Evolutionary conservation across 2,329 filamentous ascomycete genomes (phyloP), one percentile per base, ranked within the genome.

Genomic region (Hymenoscyphus fructigenus): DNA sequence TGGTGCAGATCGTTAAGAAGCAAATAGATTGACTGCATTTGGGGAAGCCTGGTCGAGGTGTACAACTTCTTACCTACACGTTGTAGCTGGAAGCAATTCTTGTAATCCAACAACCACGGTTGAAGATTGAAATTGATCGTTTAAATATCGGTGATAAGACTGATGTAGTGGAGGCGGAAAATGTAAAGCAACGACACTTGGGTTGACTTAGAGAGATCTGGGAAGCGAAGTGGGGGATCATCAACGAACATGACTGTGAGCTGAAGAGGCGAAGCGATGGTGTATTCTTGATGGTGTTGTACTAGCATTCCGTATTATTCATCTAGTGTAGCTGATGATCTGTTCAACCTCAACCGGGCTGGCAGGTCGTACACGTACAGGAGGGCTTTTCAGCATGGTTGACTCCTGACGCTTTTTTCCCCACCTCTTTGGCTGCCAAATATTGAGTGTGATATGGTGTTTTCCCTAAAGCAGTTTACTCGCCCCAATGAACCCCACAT

Each of bases 1-100:
- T 47, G 41, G 41, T 47, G 41, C 17, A 47, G 41, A 50, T 50
- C n/a, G 44, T 50, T 50, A 12, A 50, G 44, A 50, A 50, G 44
- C n/a, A 23, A 3, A 12, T 50, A 50, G 44, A 26, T 50, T 50
- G n/a, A 23, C 17, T 26, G 44, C 44, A 44, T 17, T 5, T 7
- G 41, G 20, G 41, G 41, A 36, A 44, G 41, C 41, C 41, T 44
- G 17, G 41, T 44, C 17, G 14, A 44, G 41, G 41, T 44, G 41
- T 23, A 50, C n/a, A 26, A 36, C 34, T 36, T 6, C 34, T 36
- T 36, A 36, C 34, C 10, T 36, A 15, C 34, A 12, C 14, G 34
- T 36, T 12, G 34, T 36, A 36, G 10, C 34, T 12, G 14, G 34
- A 15, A 9, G 34, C 9, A 10, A 12, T 15, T 14, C 34, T 12